Base-by-base conservation (phyloP, 176 grass and related monocot genomes). In the Carex pumila region DNA sequence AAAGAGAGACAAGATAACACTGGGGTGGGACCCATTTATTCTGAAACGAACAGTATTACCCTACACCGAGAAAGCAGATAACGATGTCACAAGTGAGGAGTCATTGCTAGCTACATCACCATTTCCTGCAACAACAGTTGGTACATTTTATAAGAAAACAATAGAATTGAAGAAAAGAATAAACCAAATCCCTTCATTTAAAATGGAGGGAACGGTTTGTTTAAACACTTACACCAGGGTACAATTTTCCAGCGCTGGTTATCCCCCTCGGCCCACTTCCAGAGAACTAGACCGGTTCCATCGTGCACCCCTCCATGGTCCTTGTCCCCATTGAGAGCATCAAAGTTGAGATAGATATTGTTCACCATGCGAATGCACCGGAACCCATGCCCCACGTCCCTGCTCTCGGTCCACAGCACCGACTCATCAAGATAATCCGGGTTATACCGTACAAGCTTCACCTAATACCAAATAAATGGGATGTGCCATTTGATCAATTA, bases 221-320 rank as follows among this genome's bases (percentile, higher is more conserved):
- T 61, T 61, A 80, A 83, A 3, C 19, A 87, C 91, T 89, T 87
- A 94, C 92, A 94, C 84, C 91, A 90, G n/a, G 94, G 90, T 22
- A 85, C 63, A 75, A 97, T 94, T 89, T 91, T 97, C 94, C 94
- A 97, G 74, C 90, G 91, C 90, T 97, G 94, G 92, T 97, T 97
- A 84, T 97, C 92, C 12, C 94, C 94, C 87, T 97, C 91, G 88
- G 90, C 89, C 94, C 94, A 97, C 88, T 94, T 90, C 92, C 94
- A 94, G 78, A 97, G 94, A 64, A 87, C 94, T 13, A 97, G n/a
- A 75, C 29, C 70, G 79, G 94, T 97, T 90, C 91, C 94, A 83
- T 97, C 94, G 61, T 61, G 86, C 3, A 97, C 94, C 1, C 94
- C 91, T 41, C 94, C 89, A 57, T 97, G 94, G 47, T 94, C 94